phyloP scores from a whole-genome alignment of 2,329 filamentous ascomycete genomes.

The Chaetomium strumarium region DNA sequence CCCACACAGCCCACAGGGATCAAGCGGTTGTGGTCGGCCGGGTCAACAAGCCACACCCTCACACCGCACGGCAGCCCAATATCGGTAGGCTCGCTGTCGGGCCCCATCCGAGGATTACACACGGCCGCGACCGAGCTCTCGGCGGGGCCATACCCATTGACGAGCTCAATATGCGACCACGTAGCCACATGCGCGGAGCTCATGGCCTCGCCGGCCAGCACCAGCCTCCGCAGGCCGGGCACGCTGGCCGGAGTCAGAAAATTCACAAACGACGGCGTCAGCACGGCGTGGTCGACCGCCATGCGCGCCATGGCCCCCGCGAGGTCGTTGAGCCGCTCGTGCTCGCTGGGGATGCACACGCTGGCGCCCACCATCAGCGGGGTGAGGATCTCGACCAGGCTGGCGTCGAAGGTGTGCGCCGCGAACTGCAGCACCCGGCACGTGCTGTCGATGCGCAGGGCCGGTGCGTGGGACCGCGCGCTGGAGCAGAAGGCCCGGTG shows the following conservation, averaged over 20 bases:
- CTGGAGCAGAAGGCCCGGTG: slow-evolving; percentile 24
- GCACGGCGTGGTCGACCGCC: slow-evolving; percentile 23
- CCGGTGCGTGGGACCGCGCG: slow-evolving; percentile 18
- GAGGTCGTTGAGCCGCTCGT: slow-evolving; percentile 35
- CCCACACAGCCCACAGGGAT: slow-evolving; percentile 22
- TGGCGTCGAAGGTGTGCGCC: slow-evolving; percentile 18
- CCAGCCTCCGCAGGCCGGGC: slow-evolving; percentile 23
- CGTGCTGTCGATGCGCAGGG: slow-evolving; percentile 16
- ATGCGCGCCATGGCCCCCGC: slow-evolving; percentile 27
- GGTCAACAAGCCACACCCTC: slow-evolving; percentile 30
- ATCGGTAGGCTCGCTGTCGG: slow-evolving; percentile 14
- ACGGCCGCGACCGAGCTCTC: slow-evolving; percentile 21
- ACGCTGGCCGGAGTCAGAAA: slow-evolving; percentile 25
- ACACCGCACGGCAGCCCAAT: slow-evolving; percentile 25
- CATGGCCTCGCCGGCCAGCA: slow-evolving; percentile 28
- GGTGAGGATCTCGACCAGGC: slow-evolving; percentile 24
- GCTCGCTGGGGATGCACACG: slow-evolving; percentile 37
- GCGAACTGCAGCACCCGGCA: slow-evolving; percentile 20
- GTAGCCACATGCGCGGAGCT: slow-evolving; percentile 19
- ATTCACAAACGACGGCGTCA: slow-evolving; percentile 21
- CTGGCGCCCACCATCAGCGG: slow-evolving; percentile 25
- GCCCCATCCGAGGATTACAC: slow-evolving; percentile 12
- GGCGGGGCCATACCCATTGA: slow-evolving; percentile 26
- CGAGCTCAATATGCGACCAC: slow-evolving; percentile 25
- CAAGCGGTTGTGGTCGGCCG: slow-evolving; percentile 23